phyloP scores from a whole-genome alignment of 805 yeast genomes.

The Nakazawaea pomicola region DNA sequence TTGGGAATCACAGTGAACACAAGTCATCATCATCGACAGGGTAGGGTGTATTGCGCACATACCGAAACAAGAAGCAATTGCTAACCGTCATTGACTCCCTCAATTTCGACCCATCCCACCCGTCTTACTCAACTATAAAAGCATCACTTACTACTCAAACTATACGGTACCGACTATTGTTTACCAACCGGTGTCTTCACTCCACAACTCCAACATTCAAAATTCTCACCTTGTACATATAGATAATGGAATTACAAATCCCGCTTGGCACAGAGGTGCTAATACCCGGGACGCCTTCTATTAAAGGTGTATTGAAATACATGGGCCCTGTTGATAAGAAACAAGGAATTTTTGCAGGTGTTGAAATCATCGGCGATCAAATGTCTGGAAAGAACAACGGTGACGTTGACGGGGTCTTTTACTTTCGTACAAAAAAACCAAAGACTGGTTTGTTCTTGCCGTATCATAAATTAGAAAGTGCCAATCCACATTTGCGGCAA shows the following conservation, averaged over 20 bases:
- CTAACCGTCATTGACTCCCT: too few species aligned
- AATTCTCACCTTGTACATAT: too few species aligned
- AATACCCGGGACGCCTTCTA: slow-evolving; percentile 56
- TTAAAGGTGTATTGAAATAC: slow-evolving; percentile 62
- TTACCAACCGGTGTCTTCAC: too few species aligned
- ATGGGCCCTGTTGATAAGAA: slow-evolving; percentile 72
- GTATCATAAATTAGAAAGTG: slow-evolving; percentile 34
- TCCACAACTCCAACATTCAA: too few species aligned
- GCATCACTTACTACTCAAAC: too few species aligned
- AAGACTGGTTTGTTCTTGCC: slow-evolving; percentile 75
- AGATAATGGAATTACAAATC: slow-evolving; percentile 4
- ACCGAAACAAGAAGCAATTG: too few species aligned
- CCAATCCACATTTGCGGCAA: slow-evolving; percentile 13
- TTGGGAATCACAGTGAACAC: too few species aligned
- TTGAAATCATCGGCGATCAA: slow-evolving; percentile 71
- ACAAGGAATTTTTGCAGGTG: slow-evolving; percentile 77
- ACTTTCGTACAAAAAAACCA: slow-evolving; percentile 61
- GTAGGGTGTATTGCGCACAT: too few species aligned
- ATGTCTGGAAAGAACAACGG: slow-evolving; percentile 83
- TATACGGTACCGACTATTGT: too few species aligned
- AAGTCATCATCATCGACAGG: too few species aligned
- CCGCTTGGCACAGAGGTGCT: slow-evolving; percentile 17
- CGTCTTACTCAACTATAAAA: too few species aligned
- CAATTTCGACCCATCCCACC: too few species aligned
- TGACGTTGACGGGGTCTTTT: slow-evolving; percentile 62